A percentile compares a stretch with the other conserved stretches of the same genome.
These are phyloP conservation scores for Podospora pseudoanserina DNA, from an alignment of 495 filamentous ascomycete genomes.

Conservation along the genomic window DNA sequence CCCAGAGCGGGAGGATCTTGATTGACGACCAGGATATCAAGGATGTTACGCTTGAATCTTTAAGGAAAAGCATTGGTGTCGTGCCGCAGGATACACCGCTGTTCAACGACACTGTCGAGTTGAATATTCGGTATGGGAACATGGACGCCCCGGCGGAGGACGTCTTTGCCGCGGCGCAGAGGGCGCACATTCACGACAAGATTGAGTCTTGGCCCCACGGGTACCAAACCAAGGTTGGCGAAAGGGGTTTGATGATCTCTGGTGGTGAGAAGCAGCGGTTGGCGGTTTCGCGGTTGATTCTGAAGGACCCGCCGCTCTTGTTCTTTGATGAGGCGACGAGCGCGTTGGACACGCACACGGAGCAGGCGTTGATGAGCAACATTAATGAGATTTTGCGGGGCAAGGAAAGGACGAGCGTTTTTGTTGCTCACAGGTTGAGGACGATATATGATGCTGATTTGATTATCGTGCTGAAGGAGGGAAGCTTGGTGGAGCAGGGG, in stretches of 20 bases:
- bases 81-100: slow-evolving; percentile 96
- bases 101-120: slow-evolving; percentile 91
- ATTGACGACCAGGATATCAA: slow-evolving; percentile 93
- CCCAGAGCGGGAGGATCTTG: slow-evolving; percentile 79
- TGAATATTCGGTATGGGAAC: slow-evolving; percentile 95
- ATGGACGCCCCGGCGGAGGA: slow-evolving; percentile 70
- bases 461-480: slow-evolving; percentile 88
- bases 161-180: slow-evolving; percentile 69
- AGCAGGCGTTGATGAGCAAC: slow-evolving; percentile 84
- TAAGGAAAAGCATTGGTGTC: slow-evolving; percentile 85
- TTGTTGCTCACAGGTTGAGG: slow-evolving; percentile 85
- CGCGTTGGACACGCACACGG: slow-evolving; percentile 92
- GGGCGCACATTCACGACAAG: slow-evolving; percentile 80
- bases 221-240: slow-evolving; percentile 89
- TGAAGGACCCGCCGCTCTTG: slow-evolving; percentile 88
- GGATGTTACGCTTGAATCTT: slow-evolving; percentile 72
- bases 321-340: slow-evolving; percentile 99
- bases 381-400: slow-evolving; percentile 92
- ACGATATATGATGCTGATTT: slow-evolving; percentile 93
- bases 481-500: slow-evolving; percentile 77
- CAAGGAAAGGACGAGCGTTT: slow-evolving; percentile 82
- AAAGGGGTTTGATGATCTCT: slow-evolving; percentile 97
- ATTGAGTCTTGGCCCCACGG: slow-evolving; percentile 75
- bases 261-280: slow-evolving; percentile 95
- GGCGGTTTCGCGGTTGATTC: slow-evolving; percentile 76